phyloP scores from a whole-genome alignment of 2,329 filamentous ascomycete species.

The Ceratocystis albifundus region DNA sequence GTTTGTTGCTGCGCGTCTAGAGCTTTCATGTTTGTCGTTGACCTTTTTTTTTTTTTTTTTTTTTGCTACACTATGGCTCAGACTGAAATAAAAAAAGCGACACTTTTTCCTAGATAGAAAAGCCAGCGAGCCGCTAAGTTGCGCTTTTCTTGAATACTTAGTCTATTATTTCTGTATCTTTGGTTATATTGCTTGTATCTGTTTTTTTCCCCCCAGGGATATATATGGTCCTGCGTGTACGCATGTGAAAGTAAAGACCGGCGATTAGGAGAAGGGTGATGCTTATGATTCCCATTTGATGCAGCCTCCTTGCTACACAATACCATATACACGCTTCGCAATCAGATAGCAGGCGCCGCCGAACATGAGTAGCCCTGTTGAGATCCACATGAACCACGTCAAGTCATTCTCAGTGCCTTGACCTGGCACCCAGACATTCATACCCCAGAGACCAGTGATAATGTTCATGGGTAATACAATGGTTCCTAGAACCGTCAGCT shows the following conservation, averaged over 20 bases:
- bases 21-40: neutral
- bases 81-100: neutral
- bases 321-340: conserved; percentile 72
- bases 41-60: neutral
- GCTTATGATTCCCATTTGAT: neutral
- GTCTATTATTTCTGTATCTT: neutral
- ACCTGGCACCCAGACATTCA: conserved; percentile 95
- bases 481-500: conserved; percentile 87
- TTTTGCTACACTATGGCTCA: neutral
- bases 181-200: neutral
- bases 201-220: too few relatives aligned
- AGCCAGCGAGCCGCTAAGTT: too few relatives aligned
- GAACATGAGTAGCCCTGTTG: conserved; percentile 64
- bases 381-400: conserved; percentile 64
- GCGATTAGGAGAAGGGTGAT: too few relatives aligned
- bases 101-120: neutral
- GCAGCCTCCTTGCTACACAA: conserved; percentile 42
- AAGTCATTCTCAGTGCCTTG: conserved; percentile 69
- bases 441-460: conserved; percentile 95
- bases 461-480: conserved; percentile 99
- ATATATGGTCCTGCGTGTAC: too few relatives aligned
- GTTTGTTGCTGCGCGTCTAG: neutral
- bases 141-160: neutral
- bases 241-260: too few relatives aligned
- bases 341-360: conserved; percentile 68